phyloP scores from a whole-genome alignment of 139 green algal species.

The Micractinium sp. region DNA sequence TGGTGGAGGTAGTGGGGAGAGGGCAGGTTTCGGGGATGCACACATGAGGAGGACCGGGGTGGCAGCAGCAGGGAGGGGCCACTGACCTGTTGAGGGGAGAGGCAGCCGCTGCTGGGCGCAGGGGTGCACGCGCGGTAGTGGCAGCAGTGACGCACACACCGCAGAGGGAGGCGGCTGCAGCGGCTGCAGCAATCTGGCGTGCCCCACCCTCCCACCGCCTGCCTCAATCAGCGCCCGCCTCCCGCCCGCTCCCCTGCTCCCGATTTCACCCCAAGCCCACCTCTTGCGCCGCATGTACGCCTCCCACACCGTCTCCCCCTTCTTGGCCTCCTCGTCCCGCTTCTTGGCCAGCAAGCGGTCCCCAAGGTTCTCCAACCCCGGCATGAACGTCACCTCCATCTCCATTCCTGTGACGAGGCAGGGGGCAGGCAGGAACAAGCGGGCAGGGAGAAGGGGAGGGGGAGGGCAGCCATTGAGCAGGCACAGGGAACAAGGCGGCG shows the following conservation, averaged over 20 bases:
- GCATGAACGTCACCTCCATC: slow-evolving; percentile 77
- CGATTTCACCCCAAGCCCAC: neutral
- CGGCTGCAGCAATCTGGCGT: too few relatives aligned
- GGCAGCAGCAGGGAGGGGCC: neutral
- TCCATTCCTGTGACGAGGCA: slow-evolving; percentile 53
- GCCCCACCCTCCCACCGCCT: too few relatives aligned
- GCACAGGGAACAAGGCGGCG: neutral
- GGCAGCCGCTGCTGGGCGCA: too few relatives aligned
- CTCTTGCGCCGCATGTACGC: slow-evolving; percentile 65
- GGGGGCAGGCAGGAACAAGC: neutral
- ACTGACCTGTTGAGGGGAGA: neutral
- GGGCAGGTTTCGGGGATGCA: neutral
- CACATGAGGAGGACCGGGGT: neutral
- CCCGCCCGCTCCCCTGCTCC: too few relatives aligned
- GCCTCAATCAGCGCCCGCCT: too few relatives aligned
- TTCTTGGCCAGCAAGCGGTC: slow-evolving; percentile 74
- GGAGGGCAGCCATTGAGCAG: too few relatives aligned
- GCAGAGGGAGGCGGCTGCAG: too few relatives aligned
- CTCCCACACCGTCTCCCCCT: slow-evolving; percentile 87
- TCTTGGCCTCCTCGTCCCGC: slow-evolving; percentile 53
- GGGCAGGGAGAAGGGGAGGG: too few relatives aligned
- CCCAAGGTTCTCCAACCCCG: slow-evolving; percentile 82
- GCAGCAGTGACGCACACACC: neutral
- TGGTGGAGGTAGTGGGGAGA: neutral
- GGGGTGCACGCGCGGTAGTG: too few relatives aligned